Conservation (phyloP, 768 basidiomycete genomes). For the Mycena galericulata region DNA sequence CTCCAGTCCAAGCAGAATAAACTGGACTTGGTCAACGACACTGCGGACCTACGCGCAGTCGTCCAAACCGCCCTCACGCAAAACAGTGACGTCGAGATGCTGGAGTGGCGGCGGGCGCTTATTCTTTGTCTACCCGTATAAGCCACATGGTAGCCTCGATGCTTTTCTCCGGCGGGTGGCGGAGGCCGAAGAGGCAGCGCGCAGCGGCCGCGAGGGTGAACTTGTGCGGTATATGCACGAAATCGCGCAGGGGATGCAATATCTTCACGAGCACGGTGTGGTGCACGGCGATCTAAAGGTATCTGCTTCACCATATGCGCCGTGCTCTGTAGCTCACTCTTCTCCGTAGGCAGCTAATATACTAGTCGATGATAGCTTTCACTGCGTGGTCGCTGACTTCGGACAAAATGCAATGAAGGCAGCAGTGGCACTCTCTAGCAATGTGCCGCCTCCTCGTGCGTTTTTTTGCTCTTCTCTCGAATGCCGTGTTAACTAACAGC, state of each 20-base stretch:
- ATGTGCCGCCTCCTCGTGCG: slow-evolving; percentile 59
- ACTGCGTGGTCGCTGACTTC: not conserved
- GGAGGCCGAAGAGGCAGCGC: slow-evolving; percentile 34
- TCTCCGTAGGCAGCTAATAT: not conserved
- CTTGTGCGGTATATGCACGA: slow-evolving; percentile 73
- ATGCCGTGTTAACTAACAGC: slow-evolving; percentile 43
- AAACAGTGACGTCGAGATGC: slow-evolving; percentile 71
- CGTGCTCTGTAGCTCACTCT: not conserved
- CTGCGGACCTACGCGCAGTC: slow-evolving; percentile 64
- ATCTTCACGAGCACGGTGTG: slow-evolving; percentile 74
- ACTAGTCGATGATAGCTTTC: slow-evolving; percentile 1
- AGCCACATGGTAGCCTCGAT: slow-evolving; percentile 68
- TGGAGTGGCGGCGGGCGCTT: slow-evolving; percentile 75
- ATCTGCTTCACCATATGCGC: not conserved
- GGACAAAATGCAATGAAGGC: slow-evolving; percentile 72
- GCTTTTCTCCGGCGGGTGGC: slow-evolving; percentile 42
- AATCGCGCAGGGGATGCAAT: slow-evolving; percentile 84
- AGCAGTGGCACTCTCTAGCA: slow-evolving; percentile 72
- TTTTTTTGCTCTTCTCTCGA: not conserved
- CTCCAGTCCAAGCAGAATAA: slow-evolving; percentile 52
- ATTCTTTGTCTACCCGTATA: slow-evolving; percentile 83
- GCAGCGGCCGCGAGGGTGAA: slow-evolving; percentile 51
- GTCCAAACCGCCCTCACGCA: slow-evolving; percentile 68
- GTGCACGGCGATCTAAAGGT: slow-evolving; percentile 88
- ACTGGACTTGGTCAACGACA: slow-evolving; percentile 63